Conservation (phyloP, 2,329 filamentous ascomycete species). For the Rutstroemia sp. region DNA sequence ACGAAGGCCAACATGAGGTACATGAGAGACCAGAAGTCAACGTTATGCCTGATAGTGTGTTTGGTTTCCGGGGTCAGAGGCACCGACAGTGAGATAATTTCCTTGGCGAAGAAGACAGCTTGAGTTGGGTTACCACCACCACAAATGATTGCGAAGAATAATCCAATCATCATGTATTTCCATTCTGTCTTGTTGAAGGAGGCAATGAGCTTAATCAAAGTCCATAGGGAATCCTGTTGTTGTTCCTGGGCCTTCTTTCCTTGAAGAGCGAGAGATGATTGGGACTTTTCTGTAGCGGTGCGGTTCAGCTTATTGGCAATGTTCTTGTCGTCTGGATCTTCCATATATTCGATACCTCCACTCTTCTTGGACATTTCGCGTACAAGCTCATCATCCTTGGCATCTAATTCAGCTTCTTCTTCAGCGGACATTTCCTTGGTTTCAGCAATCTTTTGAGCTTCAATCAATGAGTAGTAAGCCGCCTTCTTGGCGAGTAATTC, state of each 20-base stretch:
- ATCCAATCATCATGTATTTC: conserved; percentile 63
- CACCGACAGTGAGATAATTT: conserved; percentile 62
- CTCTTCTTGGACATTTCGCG: conserved; percentile 38
- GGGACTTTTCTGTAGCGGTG: conserved; percentile 48
- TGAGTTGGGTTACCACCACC: conserved; percentile 74
- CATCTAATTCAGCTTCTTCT: conserved; percentile 44
- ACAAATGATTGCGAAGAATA: conserved; percentile 68
- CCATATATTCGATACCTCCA: conserved; percentile 33
- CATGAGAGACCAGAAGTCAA: conserved; percentile 85
- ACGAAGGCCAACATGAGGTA: conserved; percentile 76
- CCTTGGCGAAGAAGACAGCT: conserved; percentile 82
- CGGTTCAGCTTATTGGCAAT: conserved; percentile 51
- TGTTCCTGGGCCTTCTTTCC: conserved; percentile 42
- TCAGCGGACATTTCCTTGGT: conserved; percentile 46
- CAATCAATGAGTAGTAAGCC: conserved; percentile 79
- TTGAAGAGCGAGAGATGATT: conserved; percentile 65
- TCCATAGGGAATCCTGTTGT: conserved; percentile 62
- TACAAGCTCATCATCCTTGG: conserved; percentile 43
- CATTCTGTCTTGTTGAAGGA: conserved; percentile 72
- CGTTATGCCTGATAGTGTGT: conserved; percentile 51
- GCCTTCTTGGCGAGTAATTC: conserved; percentile 62
- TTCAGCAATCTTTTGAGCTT: conserved; percentile 74
- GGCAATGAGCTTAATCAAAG: conserved; percentile 69
- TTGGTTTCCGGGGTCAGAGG: conserved; percentile 28
- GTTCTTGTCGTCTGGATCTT: conserved; percentile 55